These are phyloP conservation scores for Ashbya aceris DNA, from an alignment of 1,139 yeast genomes.

Conservation along the genomic window DNA sequence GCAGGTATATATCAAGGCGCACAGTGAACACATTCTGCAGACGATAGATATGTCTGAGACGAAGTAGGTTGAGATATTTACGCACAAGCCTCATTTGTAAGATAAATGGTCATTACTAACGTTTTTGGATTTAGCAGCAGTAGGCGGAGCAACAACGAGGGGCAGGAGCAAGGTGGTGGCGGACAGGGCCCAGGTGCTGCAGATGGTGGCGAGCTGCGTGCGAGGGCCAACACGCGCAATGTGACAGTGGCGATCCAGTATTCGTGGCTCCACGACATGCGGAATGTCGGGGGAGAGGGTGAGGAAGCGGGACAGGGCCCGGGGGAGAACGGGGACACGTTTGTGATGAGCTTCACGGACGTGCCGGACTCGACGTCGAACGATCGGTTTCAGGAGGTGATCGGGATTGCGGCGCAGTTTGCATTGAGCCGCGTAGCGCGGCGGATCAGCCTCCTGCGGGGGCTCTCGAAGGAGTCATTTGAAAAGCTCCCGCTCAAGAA, in stretches of 20 bases:
- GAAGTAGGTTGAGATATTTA: not conserved
- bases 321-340: conserved; percentile 18
- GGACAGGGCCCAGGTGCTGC: not conserved
- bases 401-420: conserved; percentile 59
- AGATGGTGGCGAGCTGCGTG: not conserved
- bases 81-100: conserved; percentile 1
- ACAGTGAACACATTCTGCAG: too few species aligned
- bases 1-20: too few species aligned
- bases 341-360: conserved; percentile 52
- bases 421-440: conserved; percentile 54
- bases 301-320: conserved; percentile 39
- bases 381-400: conserved; percentile 38
- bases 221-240: conserved; percentile 15
- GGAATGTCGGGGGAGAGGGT: conserved; percentile 11
- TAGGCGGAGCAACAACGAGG: not conserved
- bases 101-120: conserved; percentile 11
- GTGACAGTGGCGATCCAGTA: conserved; percentile 28
- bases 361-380: conserved; percentile 35
- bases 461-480: conserved; percentile 46
- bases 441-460: conserved; percentile 35
- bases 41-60: not conserved
- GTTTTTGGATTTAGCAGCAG: conserved; percentile 5
- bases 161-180: not conserved
- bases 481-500: conserved; percentile 37
- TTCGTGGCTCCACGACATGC: conserved; percentile 12